A percentile compares a stretch with the other conserved stretches of the same genome.
Evolutionary conservation across 106 monocot genomes (phyloP).

Genomic region (Agapanthus africanus): DNA sequence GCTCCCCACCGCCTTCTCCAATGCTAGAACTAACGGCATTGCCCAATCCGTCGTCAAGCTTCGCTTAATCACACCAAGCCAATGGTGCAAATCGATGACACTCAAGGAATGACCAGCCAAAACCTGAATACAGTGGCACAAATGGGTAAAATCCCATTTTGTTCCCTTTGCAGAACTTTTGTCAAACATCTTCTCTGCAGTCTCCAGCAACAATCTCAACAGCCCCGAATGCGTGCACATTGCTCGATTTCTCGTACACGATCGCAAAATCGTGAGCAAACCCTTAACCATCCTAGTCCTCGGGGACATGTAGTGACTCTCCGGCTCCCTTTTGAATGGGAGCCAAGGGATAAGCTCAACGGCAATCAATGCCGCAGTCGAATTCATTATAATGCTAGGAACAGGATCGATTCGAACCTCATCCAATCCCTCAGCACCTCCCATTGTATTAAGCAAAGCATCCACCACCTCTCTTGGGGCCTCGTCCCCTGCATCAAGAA

Average conservation of each 20-base stretch:
- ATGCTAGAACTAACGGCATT: conserved; percentile 38
- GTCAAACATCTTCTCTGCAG: conserved; percentile 15
- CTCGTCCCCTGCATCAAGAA: conserved; percentile 13
- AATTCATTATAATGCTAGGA: conserved; percentile 62
- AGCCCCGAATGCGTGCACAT: conserved; percentile 78
- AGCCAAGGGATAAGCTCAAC: conserved; percentile 65
- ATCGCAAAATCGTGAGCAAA: conserved; percentile 39
- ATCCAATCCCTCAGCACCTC: conserved; percentile 59
- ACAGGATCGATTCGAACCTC: conserved; percentile 23
- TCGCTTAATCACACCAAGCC: conserved; percentile 63
- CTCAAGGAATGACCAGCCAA: conserved; percentile 71
- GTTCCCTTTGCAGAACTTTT: conserved; percentile 37
- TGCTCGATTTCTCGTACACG: conserved; percentile 78
- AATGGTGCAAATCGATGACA: conserved; percentile 59
- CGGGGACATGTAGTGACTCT: conserved; percentile 36
- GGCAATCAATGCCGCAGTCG: conserved; percentile 63
- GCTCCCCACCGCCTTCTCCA: conserved; percentile 78
- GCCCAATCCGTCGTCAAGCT: conserved; percentile 54
- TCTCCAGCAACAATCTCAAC: conserved; percentile 40
- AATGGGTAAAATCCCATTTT: conserved; percentile 43
- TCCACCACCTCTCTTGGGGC: conserved; percentile 60
- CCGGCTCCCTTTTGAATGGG: conserved; percentile 47
- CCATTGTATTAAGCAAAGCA: conserved; percentile 78
- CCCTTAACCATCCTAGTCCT: conserved; percentile 74
- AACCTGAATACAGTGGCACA: conserved; percentile 71